Conservation (phyloP, 345 rosid genomes). For the Lepidium didymum region DNA sequence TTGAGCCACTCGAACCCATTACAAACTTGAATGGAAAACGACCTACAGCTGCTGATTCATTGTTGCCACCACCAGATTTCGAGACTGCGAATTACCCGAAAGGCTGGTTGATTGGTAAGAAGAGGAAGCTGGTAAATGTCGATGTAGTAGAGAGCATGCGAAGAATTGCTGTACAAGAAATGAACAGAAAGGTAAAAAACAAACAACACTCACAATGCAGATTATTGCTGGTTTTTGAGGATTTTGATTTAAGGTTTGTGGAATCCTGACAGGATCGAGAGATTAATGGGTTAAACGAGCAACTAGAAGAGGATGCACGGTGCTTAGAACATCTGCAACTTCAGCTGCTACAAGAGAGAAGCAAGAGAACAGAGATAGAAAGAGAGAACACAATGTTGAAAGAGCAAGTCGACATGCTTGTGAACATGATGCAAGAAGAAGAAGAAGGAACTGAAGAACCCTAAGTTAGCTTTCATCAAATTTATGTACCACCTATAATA, state of each 20-base stretch:
- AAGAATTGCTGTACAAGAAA: constrained; percentile 90
- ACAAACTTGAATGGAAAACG: constrained; percentile 37
- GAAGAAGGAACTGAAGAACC: constrained; percentile 50
- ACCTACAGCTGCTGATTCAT: constrained; percentile 48
- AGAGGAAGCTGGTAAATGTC: constrained; percentile 84
- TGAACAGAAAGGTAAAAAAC: constrained; percentile 89
- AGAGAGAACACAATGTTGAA: constrained; percentile 74
- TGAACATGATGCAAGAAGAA: constrained; percentile 72
- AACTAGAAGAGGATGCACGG: constrained; percentile 77
- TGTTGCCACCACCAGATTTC: constrained; percentile 91
- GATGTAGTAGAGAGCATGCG: constrained; percentile 98
- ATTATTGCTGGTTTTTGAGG: neutral
- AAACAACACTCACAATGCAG: neutral
- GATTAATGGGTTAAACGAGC: constrained; percentile 83
- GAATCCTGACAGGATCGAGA: constrained; percentile 63
- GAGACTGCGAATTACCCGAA: constrained; percentile 75
- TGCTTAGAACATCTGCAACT: constrained; percentile 81
- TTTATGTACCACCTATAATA: neutral
- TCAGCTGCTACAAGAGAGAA: constrained; percentile 72
- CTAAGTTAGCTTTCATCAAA: constrained; percentile 15
- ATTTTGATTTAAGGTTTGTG: neutral
- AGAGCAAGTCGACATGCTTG: constrained; percentile 76
- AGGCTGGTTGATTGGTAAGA: constrained; percentile 93
- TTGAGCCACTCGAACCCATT: constrained; percentile 79
- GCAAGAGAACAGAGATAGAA: constrained; percentile 68